Conservation (phyloP, 2,329 filamentous ascomycete species). For the Pseudonectria foliicola region DNA sequence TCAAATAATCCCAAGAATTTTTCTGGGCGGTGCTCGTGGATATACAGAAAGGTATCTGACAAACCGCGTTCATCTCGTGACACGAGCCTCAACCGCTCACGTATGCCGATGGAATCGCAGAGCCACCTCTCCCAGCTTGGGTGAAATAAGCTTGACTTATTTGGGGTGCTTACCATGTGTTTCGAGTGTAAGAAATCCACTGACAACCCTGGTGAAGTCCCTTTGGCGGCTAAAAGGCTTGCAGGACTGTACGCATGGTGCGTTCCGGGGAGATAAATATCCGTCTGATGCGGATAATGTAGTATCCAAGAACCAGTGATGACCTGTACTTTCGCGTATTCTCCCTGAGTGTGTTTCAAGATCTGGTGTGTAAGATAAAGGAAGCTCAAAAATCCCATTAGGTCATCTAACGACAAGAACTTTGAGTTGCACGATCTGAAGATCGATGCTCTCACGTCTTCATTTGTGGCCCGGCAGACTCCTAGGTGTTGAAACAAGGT, state of each 20-base stretch:
- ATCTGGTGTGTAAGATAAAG: constrained; percentile 7
- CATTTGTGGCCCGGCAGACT: constrained; percentile 1
- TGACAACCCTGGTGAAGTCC: not conserved
- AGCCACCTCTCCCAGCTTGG: constrained; percentile 7
- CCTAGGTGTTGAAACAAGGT: constrained; percentile 6
- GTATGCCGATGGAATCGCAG: constrained; percentile 2
- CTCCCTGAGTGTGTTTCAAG: not conserved
- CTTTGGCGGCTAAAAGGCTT: not conserved
- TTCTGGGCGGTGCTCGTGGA: not conserved
- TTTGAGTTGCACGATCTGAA: not conserved
- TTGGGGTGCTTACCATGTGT: not conserved
- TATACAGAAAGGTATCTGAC: constrained; percentile 6
- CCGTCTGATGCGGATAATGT: not conserved
- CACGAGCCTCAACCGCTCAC: constrained; percentile 1
- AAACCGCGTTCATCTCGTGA: not conserved
- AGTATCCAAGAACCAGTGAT: not conserved
- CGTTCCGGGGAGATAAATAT: constrained; percentile 5
- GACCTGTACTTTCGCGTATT: not conserved
- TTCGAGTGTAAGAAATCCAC: not conserved
- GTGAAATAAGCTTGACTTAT: not conserved
- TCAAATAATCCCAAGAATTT: constrained; percentile 8
- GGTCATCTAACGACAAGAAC: not conserved
- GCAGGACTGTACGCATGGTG: constrained; percentile 4
- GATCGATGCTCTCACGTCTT: constrained; percentile 2
- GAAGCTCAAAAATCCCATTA: constrained; percentile 4